These are phyloP conservation scores for Biscutella laevigata DNA, from an alignment of 441 rosid species.

Conservation along the genomic window DNA sequence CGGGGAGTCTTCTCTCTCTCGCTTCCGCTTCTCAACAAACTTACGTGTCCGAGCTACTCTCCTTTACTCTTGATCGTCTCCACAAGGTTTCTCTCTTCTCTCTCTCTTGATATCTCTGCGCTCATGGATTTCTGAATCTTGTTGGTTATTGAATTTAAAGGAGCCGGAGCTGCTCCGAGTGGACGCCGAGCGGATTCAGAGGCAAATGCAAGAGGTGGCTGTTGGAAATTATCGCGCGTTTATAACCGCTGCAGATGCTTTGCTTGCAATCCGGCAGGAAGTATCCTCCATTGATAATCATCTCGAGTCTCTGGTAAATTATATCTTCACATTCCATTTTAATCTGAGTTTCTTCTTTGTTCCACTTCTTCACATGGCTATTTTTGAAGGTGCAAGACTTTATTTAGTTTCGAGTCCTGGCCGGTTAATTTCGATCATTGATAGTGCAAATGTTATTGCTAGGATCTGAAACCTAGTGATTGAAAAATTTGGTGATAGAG, in stretches of 20 bases:
- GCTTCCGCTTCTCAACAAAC: slow-evolving; percentile 81
- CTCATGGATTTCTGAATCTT: slow-evolving; percentile 1
- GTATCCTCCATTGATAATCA: slow-evolving; percentile 80
- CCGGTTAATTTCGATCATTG: background rate
- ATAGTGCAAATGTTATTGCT: background rate
- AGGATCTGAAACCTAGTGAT: too few relatives aligned
- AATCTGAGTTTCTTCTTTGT: background rate
- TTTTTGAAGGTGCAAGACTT: too few relatives aligned
- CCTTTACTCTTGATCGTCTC: slow-evolving; percentile 94
- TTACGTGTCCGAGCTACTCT: slow-evolving; percentile 87
- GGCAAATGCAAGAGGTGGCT: slow-evolving; percentile 97
- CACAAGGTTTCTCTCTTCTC: slow-evolving; percentile 51
- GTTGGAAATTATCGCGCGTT: slow-evolving; percentile 90
- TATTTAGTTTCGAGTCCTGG: background rate
- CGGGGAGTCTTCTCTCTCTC: slow-evolving; percentile 50
- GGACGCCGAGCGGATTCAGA: slow-evolving; percentile 85
- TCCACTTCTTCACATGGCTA: too few relatives aligned
- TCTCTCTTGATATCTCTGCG: background rate
- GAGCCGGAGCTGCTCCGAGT: slow-evolving; percentile 92
- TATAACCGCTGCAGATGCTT: slow-evolving; percentile 84
- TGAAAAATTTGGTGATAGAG: too few relatives aligned
- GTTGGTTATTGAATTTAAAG: slow-evolving; percentile 19
- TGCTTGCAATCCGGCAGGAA: slow-evolving; percentile 76
- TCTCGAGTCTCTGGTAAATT: slow-evolving; percentile 71
- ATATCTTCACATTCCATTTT: background rate